Percentiles rank a stretch among this genome's conserved stretches.
phyloP scores from a whole-genome alignment of 805 yeast species.

The Candida multigemmis region DNA sequence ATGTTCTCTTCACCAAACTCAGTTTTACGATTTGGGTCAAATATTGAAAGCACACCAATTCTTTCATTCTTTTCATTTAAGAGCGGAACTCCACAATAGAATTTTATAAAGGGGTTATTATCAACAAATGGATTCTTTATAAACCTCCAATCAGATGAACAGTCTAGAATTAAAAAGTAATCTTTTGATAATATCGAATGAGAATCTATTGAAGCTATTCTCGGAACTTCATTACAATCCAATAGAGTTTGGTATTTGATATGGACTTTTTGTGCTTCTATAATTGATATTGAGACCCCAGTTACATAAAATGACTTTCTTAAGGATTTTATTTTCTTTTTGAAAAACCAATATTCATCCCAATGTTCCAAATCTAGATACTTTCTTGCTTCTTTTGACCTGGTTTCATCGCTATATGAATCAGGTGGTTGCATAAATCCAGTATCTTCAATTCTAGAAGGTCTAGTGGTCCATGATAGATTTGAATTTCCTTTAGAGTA shows the following conservation, averaged over 20 bases:
- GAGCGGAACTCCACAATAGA: constrained; percentile 62
- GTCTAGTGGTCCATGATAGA: constrained; percentile 45
- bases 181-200: constrained; percentile 57
- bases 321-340: constrained; percentile 25
- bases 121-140: constrained; percentile 52
- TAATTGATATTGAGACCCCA: constrained; percentile 53
- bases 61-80: constrained; percentile 24
- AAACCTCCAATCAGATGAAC: constrained; percentile 66
- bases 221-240: constrained; percentile 40
- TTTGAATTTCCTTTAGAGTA: constrained; percentile 50
- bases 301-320: constrained; percentile 32
- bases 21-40: constrained; percentile 37
- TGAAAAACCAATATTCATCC: constrained; percentile 33
- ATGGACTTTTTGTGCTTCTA: constrained; percentile 38
- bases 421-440: constrained; percentile 56
- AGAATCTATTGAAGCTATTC: constrained; percentile 54
- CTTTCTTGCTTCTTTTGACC: constrained; percentile 35
- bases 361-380: constrained; percentile 38
- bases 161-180: constrained; percentile 47
- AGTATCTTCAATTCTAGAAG: constrained; percentile 36
- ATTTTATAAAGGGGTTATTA: constrained; percentile 48
- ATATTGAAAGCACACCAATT: constrained; percentile 53
- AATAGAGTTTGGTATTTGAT: constrained; percentile 43
- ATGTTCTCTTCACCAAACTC: constrained; percentile 26
- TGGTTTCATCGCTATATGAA: constrained; percentile 37